Conservation (phyloP, 2,329 filamentous ascomycete species). For the Botrytis deweyae region DNA sequence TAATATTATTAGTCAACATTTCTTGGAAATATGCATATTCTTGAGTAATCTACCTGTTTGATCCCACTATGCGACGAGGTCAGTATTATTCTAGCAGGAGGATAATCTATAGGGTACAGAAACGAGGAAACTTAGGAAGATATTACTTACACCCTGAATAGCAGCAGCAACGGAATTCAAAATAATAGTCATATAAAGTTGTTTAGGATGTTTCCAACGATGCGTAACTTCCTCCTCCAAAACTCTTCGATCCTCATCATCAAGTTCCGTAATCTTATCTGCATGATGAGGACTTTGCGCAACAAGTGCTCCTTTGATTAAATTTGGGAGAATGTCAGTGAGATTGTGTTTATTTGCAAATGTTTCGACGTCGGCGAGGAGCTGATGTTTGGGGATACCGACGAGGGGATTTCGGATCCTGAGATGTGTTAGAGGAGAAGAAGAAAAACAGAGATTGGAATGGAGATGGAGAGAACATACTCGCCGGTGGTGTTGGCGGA, state of each 20-base stretch:
- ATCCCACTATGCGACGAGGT: slow-evolving; percentile 18
- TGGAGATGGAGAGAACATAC: not conserved
- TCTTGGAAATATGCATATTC: not conserved
- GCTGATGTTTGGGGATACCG: slow-evolving; percentile 51
- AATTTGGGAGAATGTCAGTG: slow-evolving; percentile 53
- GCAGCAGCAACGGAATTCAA: slow-evolving; percentile 68
- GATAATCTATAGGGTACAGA: slow-evolving; percentile 22
- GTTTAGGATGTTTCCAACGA: slow-evolving; percentile 64
- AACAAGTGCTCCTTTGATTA: slow-evolving; percentile 70
- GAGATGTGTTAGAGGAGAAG: not conserved
- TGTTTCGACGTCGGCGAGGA: slow-evolving; percentile 54
- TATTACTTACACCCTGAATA: slow-evolving; percentile 52
- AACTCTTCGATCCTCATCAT: slow-evolving; percentile 57
- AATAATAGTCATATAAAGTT: slow-evolving; percentile 65
- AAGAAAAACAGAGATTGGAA: not conserved
- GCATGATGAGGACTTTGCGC: slow-evolving; percentile 71
- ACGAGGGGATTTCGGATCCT: slow-evolving; percentile 58
- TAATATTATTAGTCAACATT: slow-evolving; percentile 36
- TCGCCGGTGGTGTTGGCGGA: slow-evolving; percentile 17
- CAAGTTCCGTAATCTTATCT: slow-evolving; percentile 56
- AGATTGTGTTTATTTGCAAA: slow-evolving; percentile 63
- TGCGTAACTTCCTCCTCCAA: slow-evolving; percentile 65
- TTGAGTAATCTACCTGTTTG: slow-evolving; percentile 14
- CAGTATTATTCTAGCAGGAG: not conserved
- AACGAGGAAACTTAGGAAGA: not conserved